Evolutionary conservation across 305 asterid species (phyloP).

Genomic region (Nicotiana rustica): DNA sequence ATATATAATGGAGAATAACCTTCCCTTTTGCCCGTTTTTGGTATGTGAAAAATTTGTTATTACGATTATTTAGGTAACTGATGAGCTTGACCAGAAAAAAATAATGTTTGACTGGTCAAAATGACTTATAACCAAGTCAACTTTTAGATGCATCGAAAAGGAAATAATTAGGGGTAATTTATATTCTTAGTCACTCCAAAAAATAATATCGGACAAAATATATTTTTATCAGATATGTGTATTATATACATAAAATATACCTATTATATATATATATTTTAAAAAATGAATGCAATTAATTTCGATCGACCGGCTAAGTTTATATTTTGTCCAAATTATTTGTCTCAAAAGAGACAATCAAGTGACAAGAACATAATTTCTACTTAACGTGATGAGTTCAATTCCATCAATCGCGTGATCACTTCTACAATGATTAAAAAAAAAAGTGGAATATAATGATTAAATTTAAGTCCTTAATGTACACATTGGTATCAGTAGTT

Average conservation of each 20-base stretch:
- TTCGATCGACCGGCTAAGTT: too few species aligned
- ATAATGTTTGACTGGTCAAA: not conserved
- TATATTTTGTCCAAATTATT: too few species aligned
- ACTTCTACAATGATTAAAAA: not conserved
- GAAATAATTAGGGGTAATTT: too few species aligned
- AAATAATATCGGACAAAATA: too few species aligned
- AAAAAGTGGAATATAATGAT: not conserved
- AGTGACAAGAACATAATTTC: not conserved
- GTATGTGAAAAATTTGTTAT: not conserved
- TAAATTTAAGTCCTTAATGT: not conserved
- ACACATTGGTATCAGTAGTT: not conserved
- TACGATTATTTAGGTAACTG: too few species aligned
- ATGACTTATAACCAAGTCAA: not conserved
- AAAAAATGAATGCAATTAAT: too few species aligned
- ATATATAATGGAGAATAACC: conserved; percentile 23
- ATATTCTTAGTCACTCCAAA: too few species aligned
- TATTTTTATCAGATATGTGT: too few species aligned
- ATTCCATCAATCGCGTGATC: not conserved
- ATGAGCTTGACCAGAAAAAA: not conserved
- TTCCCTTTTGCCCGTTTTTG: not conserved
- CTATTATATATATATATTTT: too few species aligned
- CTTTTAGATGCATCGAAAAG: not conserved
- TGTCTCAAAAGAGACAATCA: not conserved
- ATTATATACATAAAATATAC: too few species aligned
- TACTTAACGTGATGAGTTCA: too few species aligned